Percentiles rank a stretch among this genome's conserved stretches.
phyloP scores from a whole-genome alignment of 306 rosid species.

The Dryas drummondii region DNA sequence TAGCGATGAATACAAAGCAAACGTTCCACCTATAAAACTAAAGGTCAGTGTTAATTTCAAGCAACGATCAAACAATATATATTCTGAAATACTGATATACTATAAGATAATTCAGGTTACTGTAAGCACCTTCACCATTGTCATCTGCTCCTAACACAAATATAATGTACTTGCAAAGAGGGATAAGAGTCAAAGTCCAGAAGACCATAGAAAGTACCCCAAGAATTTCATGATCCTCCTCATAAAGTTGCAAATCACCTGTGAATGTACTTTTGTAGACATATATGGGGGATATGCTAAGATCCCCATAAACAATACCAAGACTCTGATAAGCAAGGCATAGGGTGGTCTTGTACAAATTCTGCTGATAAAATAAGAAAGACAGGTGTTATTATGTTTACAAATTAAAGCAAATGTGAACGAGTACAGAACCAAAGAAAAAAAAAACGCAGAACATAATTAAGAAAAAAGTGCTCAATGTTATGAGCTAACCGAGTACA shows the following conservation, averaged over 20 bases:
- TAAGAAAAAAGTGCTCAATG: neutral
- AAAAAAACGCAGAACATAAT: neutral
- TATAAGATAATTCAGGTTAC: neutral
- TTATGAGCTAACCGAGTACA: neutral
- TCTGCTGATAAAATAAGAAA: slow-evolving; percentile 18
- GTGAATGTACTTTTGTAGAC: slow-evolving; percentile 35
- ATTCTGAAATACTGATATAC: neutral
- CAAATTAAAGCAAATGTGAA: neutral
- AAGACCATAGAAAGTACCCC: slow-evolving; percentile 36
- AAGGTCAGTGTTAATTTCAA: slow-evolving; percentile 4
- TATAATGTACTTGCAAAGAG: slow-evolving; percentile 33
- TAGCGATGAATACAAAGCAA: slow-evolving; percentile 26
- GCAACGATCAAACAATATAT: neutral
- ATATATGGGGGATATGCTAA: slow-evolving; percentile 29
- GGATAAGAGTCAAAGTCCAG: slow-evolving; percentile 33
- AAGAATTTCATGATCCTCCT: slow-evolving; percentile 26
- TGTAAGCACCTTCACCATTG: slow-evolving; percentile 32
- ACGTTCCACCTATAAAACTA: slow-evolving; percentile 25
- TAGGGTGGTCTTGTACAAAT: slow-evolving; percentile 18
- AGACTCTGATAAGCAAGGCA: slow-evolving; percentile 29
- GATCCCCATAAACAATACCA: slow-evolving; percentile 31
- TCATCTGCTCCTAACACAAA: slow-evolving; percentile 34
- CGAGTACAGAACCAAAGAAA: neutral
- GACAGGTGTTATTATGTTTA: neutral
- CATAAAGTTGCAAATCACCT: slow-evolving; percentile 11